These are phyloP conservation scores for Micromonas pusilla DNA, from an alignment of 139 green algal species.

Conservation along the genomic window DNA sequence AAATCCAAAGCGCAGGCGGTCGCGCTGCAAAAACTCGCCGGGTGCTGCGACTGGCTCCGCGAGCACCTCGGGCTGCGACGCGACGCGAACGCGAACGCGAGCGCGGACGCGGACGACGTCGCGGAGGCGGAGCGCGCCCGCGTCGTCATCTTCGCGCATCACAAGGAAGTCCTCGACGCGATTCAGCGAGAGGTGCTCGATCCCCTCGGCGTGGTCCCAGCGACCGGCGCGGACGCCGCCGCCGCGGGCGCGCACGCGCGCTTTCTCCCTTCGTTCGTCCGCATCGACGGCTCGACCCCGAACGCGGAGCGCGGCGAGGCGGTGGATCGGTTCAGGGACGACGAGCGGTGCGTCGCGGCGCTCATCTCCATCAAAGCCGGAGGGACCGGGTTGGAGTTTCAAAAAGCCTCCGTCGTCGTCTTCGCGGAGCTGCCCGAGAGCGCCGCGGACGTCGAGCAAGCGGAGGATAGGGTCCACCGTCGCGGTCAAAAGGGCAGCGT, in stretches of 20 bases:
- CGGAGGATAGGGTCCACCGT: constrained; percentile 80
- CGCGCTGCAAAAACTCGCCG: too few species aligned
- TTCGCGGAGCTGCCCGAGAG: constrained; percentile 75
- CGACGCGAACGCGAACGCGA: too few species aligned
- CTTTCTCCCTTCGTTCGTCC: constrained; percentile 64
- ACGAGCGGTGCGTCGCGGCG: constrained; percentile 36
- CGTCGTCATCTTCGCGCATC: constrained; percentile 93
- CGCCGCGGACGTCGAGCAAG: constrained; percentile 62
- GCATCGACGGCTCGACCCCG: constrained; percentile 79
- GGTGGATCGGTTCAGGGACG: constrained; percentile 55
- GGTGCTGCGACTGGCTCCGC: too few species aligned
- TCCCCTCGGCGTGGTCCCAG: too few species aligned
- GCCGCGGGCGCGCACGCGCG: too few species aligned
- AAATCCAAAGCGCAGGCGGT: too few species aligned
- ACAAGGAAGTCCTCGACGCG: constrained; percentile 74
- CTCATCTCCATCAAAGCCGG: constrained; percentile 32
- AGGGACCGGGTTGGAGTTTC: constrained; percentile 88
- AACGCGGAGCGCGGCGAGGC: constrained; percentile 48
- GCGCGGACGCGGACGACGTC: too few species aligned
- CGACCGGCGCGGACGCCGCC: too few species aligned
- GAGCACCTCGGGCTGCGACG: too few species aligned
- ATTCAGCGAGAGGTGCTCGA: constrained; percentile 59
- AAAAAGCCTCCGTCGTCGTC: constrained; percentile 67
- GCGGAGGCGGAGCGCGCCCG: too few species aligned
- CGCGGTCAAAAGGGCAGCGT: constrained; percentile 59